Percentiles rank a stretch among this genome's conserved stretches.
These are phyloP conservation scores for Curvularia sp. DNA, from an alignment of 2,329 filamentous ascomycete species.

Conservation along the genomic window DNA sequence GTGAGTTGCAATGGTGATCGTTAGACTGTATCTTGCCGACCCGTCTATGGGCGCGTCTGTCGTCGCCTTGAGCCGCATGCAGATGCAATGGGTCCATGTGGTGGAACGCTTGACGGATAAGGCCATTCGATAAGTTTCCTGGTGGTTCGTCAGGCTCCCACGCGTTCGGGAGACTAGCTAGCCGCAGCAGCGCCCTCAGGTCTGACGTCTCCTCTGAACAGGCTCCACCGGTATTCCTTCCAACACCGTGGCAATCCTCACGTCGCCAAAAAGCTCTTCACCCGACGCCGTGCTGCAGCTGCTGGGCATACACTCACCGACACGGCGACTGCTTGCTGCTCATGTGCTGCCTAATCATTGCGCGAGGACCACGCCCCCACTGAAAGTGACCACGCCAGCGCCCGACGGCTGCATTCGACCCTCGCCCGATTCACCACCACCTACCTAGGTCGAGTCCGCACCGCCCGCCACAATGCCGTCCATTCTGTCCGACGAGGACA, in stretches of 20 bases:
- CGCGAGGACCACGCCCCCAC: conserved; percentile 34
- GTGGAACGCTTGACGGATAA: conserved; percentile 2
- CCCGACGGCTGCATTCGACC: conserved; percentile 21
- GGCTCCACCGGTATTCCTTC: conserved; percentile 26
- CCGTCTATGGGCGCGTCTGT: background rate
- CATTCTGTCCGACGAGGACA: conserved; percentile 89
- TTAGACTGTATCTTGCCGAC: background rate
- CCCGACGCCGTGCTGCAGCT: background rate
- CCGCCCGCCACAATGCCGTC: conserved; percentile 57
- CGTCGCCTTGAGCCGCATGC: background rate
- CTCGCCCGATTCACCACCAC: conserved; percentile 12
- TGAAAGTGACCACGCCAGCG: conserved; percentile 32
- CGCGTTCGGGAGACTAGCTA: conserved; percentile 32
- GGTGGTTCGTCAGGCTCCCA: conserved; percentile 21
- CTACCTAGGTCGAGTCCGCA: conserved; percentile 21
- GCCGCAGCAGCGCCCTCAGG: conserved; percentile 27
- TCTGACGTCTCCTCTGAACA: conserved; percentile 33
- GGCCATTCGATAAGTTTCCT: conserved; percentile 15
- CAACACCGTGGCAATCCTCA: conserved; percentile 28
- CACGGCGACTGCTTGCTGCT: conserved; percentile 13
- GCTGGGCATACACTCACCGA: background rate
- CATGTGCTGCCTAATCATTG: conserved; percentile 42
- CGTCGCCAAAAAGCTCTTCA: conserved; percentile 19
- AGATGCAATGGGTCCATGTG: background rate
- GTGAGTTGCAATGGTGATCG: background rate